Conservation (phyloP, 371 early-diverging fungal genomes). For the Rhizomucor miehei region DNA sequence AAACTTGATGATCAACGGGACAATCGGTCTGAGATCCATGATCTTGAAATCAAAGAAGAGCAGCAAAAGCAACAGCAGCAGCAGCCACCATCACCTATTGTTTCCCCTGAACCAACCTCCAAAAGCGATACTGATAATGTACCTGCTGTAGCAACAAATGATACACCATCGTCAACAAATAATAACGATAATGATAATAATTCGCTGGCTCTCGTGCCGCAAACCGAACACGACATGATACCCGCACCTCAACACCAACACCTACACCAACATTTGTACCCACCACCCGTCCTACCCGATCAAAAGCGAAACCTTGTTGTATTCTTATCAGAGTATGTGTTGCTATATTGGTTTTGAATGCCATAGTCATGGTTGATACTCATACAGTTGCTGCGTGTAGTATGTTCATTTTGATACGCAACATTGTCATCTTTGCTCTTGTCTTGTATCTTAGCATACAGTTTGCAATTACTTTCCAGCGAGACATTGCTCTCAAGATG, state of each 20-base stretch:
- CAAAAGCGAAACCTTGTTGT: neutral
- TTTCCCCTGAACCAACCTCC: no score
- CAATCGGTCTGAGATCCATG: no score
- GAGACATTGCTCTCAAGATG: conserved; percentile 11
- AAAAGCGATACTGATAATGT: neutral
- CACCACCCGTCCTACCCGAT: conserved; percentile 1
- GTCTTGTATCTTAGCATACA: conserved; percentile 15
- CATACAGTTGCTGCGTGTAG: neutral
- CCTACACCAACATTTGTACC: conserved; percentile 13
- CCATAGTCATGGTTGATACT: neutral
- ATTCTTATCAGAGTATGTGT: conserved; percentile 13
- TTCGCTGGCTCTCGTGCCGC: neutral
- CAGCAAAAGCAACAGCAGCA: no score
- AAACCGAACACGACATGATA: no score
- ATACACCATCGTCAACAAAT: neutral
- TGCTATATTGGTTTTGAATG: neutral
- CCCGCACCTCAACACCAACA: neutral
- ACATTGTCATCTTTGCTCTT: conserved; percentile 12
- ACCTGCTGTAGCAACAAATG: neutral
- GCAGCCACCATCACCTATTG: no score
- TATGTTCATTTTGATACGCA: conserved; percentile 5
- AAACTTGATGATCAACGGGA: no score
- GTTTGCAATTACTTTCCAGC: conserved; percentile 14
- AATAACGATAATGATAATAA: neutral
- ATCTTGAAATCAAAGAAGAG: no score